Conservation (phyloP, 306 rosid genomes). For the Casuarina cunninghamiana region DNA sequence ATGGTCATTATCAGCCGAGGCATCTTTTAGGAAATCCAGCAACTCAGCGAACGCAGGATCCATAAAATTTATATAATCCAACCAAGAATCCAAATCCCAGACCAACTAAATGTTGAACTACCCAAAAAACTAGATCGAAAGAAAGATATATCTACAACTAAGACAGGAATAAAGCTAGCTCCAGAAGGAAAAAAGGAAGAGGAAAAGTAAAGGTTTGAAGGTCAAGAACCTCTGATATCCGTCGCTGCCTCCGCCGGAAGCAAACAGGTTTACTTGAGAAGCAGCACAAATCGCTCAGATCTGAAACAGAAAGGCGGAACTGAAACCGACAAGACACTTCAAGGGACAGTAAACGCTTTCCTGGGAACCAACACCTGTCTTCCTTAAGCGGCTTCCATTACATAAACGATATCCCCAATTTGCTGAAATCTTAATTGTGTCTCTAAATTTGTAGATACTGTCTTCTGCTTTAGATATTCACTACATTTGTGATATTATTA, state of each 20-base stretch:
- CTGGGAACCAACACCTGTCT: too few relatives aligned
- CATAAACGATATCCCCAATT: too few relatives aligned
- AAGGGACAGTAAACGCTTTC: too few relatives aligned
- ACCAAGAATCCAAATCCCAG: neutral
- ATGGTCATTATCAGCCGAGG: neutral
- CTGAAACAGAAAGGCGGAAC: neutral
- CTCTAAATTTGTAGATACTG: too few relatives aligned
- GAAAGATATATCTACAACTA: neutral
- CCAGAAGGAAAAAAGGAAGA: neutral
- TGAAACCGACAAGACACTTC: neutral
- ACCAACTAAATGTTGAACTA: neutral
- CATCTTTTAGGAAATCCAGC: constrained; percentile 30
- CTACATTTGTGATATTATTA: too few relatives aligned
- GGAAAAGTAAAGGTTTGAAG: neutral
- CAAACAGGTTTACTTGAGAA: neutral
- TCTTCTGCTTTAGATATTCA: too few relatives aligned
- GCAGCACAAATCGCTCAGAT: neutral
- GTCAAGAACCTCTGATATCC: constrained; percentile 17
- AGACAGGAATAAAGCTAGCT: too few relatives aligned
- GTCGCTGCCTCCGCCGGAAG: neutral
- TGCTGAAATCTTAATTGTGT: too few relatives aligned
- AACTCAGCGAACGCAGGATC: constrained; percentile 29
- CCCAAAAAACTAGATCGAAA: neutral
- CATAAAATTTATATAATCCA: constrained; percentile 20
- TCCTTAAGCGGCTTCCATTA: too few relatives aligned